phyloP scores from a whole-genome alignment of 148 eudicot genomes.

The Drosera capensis region DNA sequence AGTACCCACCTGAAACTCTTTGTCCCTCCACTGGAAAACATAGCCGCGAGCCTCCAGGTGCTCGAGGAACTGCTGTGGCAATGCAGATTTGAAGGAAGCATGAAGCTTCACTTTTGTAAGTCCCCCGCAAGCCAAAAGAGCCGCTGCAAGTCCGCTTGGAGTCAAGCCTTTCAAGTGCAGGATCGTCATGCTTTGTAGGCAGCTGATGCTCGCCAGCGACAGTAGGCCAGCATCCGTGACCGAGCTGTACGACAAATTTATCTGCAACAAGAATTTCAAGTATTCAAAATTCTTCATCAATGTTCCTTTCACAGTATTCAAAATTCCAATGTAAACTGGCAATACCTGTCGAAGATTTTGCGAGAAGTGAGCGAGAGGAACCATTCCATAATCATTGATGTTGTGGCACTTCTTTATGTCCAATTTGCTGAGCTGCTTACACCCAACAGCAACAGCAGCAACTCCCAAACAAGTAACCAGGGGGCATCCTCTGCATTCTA shows the following conservation, averaged over 20 bases:
- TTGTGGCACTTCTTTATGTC: slow-evolving; percentile 67
- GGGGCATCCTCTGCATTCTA: slow-evolving; percentile 68
- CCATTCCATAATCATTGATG: slow-evolving; percentile 54
- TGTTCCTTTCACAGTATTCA: not conserved
- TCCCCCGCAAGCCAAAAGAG: slow-evolving; percentile 63
- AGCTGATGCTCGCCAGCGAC: slow-evolving; percentile 59
- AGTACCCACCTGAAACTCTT: slow-evolving; percentile 50
- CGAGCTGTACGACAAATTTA: slow-evolving; percentile 60
- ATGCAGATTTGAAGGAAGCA: slow-evolving; percentile 28
- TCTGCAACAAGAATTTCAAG: slow-evolving; percentile 19
- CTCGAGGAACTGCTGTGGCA: slow-evolving; percentile 37
- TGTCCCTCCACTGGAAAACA: slow-evolving; percentile 53
- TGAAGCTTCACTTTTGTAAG: slow-evolving; percentile 75
- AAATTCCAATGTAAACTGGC: not conserved
- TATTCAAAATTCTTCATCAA: not conserved
- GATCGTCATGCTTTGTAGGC: slow-evolving; percentile 59
- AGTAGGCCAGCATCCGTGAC: slow-evolving; percentile 66
- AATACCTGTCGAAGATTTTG: slow-evolving; percentile 62
- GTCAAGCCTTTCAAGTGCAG: slow-evolving; percentile 57
- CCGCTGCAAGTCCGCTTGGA: slow-evolving; percentile 53
- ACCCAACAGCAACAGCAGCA: slow-evolving; percentile 53
- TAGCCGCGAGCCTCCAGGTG: slow-evolving; percentile 74
- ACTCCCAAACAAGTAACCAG: slow-evolving; percentile 53
- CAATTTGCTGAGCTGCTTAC: slow-evolving; percentile 44
- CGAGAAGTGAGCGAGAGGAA: slow-evolving; percentile 56